Base-by-base conservation (phyloP, 179 eudicot species). In the Spinacia oleracea region DNA sequence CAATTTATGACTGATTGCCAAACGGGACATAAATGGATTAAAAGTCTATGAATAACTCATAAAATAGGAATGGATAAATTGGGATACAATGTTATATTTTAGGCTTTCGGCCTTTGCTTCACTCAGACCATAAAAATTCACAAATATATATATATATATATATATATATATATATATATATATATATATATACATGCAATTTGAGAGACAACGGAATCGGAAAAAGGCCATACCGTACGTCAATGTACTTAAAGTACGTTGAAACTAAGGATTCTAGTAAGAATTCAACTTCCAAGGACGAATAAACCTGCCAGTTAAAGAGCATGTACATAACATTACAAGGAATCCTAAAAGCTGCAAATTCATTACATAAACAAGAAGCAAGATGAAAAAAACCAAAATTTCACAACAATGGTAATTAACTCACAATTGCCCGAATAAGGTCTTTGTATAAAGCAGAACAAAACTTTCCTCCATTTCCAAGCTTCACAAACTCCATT, bases 401-500 rank as follows among this genome's bases (percentile, higher is more conserved):
- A n/a, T n/a, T 25, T 45, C 15, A n/a, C 21, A 46, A 64, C 62
- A 51, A 4, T 40, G 31, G 32, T 35, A 51, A 40, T 53, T 42
- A 58, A 88, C 96, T 91, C 78, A 95, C 97, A 78, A 88, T 83
- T 74, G 81, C 83, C 58, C 81, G 85, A 55, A 95, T 72, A 38
- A 95, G 85, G 83, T 84, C 91, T 88, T 95, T 86, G 80, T 88
- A 95, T 29, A 89, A 73, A 51, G 91, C 80, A 68, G 93, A 87
- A 84, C 90, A 86, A 78, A 93, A 93, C 66, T 83, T 90, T 38
- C 95, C 97, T 27, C 90, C 89, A 63, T 91, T 90, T 16, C 97
- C 97, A 45, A 87, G 87, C 87, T 95, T 91, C 55, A 91, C 92
- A 84, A 89, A 89, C 86, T 93, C 98, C 98, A 95, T 93, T 56